Conservation (phyloP, 139 green algal species). For the Volvox reticuliferus region DNA sequence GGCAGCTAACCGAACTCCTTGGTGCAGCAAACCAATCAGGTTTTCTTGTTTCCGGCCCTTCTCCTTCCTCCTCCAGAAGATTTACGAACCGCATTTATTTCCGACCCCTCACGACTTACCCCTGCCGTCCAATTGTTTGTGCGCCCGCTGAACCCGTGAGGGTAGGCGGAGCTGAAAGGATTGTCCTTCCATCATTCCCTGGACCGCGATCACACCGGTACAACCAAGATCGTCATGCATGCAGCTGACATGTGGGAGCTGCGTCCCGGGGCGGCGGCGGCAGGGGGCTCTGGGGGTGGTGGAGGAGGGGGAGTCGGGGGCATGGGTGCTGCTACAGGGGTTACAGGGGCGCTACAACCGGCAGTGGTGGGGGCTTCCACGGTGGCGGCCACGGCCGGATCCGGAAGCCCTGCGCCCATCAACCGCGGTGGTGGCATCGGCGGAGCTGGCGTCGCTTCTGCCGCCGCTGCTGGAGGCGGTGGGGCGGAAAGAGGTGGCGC, state of each 20-base stretch:
- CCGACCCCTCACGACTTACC: too few species aligned
- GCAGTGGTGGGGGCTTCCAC: not conserved
- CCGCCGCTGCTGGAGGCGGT: slow-evolving; percentile 19
- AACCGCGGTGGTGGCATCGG: too few species aligned
- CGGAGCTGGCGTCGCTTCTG: too few species aligned
- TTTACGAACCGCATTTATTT: too few species aligned
- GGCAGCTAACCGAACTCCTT: too few species aligned
- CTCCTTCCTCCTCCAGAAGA: too few species aligned
- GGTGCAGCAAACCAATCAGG: too few species aligned
- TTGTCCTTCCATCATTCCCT: slow-evolving; percentile 52
- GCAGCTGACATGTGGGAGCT: slow-evolving; percentile 46
- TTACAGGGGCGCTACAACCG: not conserved
- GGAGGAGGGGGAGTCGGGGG: not conserved
- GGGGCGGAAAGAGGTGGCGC: too few species aligned
- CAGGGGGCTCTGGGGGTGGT: slow-evolving; percentile 26
- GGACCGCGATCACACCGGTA: slow-evolving; percentile 57
- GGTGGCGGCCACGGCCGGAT: not conserved
- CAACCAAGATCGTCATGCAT: slow-evolving; percentile 57
- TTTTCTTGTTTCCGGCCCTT: too few species aligned
- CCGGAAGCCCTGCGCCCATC: not conserved
- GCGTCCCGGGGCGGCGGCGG: slow-evolving; percentile 51
- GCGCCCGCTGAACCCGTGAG: too few species aligned
- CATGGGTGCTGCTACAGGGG: not conserved
- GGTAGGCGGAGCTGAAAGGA: slow-evolving; percentile 38
- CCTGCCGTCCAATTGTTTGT: too few species aligned